Base-by-base conservation (phyloP, 2,329 filamentous ascomycete genomes). In the Pseudogymnoascus sp. region DNA sequence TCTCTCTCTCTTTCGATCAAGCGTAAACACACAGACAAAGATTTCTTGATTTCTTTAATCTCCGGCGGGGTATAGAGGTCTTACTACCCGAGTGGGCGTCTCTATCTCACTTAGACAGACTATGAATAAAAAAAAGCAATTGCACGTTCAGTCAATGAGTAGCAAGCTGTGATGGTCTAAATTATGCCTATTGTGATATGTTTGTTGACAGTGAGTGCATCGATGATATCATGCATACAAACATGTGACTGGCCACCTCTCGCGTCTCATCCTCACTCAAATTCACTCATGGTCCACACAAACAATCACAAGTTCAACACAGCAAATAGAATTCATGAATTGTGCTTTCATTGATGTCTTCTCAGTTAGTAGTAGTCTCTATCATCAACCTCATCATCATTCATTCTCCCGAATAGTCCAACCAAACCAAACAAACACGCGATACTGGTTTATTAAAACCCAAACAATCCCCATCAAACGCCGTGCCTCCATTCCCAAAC, bases 71-170 rank as follows among this genome's bases (percentile, higher is more conserved):
- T 41, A 60, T 60, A 36, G 30, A 36, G 22, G 45, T 25, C 30
- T 60, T 60, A 36, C 58, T 60, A 41, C 58, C 58, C 58, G 33
- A 39, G 58, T 60, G 58, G 58, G 58, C 58, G 58, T 60, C 58
- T 60, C 36, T 60, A 60, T 60, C 58, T 38, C 33, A 60, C 58
- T 41, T 60, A 60, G 58, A 60, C 58, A 60, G 58, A 60, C 58
- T 60, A 60, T 41, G 36, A 60, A 55, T 55, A 60, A 60, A 60
- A 41, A 59, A 60, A 60, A 60, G 58, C 58, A 60, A 28, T 60
- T 60, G 58, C 58, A 60, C 28, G 36, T 60, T 60, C 36, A 60
- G 12, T 41, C 36, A 39, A 38, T 39, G n/a, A n/a, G 36, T 60
- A 22, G 33, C 58, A 25, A 9, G 35, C 49, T 16, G 25, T 33